A percentile compares a stretch with the other conserved stretches of the same genome.
These are phyloP conservation scores for Penicillium samsonianum DNA, from an alignment of 495 filamentous ascomycete species.

Conservation along the genomic window DNA sequence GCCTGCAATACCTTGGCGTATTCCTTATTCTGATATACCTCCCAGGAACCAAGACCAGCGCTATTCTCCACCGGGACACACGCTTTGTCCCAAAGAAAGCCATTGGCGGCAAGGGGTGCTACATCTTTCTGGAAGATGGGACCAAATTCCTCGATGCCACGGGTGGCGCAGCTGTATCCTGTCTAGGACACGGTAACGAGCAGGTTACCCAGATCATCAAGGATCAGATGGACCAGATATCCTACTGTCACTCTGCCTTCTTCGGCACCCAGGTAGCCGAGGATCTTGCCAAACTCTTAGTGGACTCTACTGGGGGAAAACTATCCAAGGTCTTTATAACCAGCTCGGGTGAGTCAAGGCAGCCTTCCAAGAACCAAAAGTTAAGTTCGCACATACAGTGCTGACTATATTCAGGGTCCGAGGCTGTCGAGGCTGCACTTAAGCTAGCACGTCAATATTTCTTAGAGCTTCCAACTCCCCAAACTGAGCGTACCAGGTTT, in stretches of 20 bases:
- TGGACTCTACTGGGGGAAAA: conserved; percentile 48
- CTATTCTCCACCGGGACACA: conserved; percentile 47
- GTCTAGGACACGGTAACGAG: conserved; percentile 51
- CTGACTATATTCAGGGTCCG: conserved; percentile 52
- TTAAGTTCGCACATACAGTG: neutral
- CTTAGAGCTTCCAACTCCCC: conserved; percentile 51
- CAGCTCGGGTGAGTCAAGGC: conserved; percentile 56
- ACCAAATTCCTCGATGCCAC: conserved; percentile 64
- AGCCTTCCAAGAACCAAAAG: neutral
- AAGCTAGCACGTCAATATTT: conserved; percentile 66
- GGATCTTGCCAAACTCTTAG: conserved; percentile 44
- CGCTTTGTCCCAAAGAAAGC: conserved; percentile 42
- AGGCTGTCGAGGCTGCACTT: conserved; percentile 69
- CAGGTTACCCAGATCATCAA: conserved; percentile 48
- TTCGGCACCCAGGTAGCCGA: conserved; percentile 52
- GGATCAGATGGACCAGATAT: conserved; percentile 50
- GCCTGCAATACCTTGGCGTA: neutral
- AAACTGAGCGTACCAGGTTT: conserved; percentile 56
- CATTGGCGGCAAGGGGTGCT: conserved; percentile 46
- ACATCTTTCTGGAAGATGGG: conserved; percentile 57
- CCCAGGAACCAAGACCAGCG: conserved; percentile 27
- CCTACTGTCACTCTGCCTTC: conserved; percentile 56
- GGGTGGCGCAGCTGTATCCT: conserved; percentile 53
- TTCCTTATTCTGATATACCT: conserved; percentile 5
- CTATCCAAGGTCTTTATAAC: conserved; percentile 49